These are phyloP conservation scores for Phaeotremella fagi DNA, from an alignment of 768 basidiomycete genomes.

Conservation along the genomic window DNA sequence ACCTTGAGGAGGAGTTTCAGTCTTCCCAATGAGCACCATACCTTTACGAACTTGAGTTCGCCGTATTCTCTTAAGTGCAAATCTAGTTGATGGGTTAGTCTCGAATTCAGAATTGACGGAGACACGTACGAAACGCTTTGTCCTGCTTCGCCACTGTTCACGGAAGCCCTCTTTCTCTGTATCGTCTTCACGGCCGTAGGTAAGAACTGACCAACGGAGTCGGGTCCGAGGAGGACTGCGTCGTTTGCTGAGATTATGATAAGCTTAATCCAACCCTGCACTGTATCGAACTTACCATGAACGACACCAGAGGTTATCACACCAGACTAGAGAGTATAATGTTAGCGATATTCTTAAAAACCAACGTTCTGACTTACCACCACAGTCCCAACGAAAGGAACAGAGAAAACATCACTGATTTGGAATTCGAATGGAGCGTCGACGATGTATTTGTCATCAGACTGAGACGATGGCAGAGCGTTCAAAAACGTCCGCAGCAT, in stretches of 20 bases:
- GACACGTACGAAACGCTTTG: conserved; percentile 69
- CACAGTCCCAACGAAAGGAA: conserved; percentile 46
- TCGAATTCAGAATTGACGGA: neutral
- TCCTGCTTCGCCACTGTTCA: conserved; percentile 82
- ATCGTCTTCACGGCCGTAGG: conserved; percentile 79
- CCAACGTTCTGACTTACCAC: conserved; percentile 16
- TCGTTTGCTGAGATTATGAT: conserved; percentile 69
- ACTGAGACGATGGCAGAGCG: conserved; percentile 79
- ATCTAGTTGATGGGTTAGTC: conserved; percentile 28
- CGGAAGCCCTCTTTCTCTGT: conserved; percentile 86
- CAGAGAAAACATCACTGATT: conserved; percentile 50
- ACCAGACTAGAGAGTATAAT: conserved; percentile 31
- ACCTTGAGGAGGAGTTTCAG: conserved; percentile 74
- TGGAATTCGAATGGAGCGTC: conserved; percentile 54
- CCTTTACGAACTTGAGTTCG: conserved; percentile 81
- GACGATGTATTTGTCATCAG: conserved; percentile 70
- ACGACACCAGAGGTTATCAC: conserved; percentile 45
- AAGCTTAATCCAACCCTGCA: conserved; percentile 50
- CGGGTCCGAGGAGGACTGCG: conserved; percentile 78
- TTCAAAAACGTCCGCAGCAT: conserved; percentile 85
- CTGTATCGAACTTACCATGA: conserved; percentile 16
- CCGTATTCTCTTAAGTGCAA: conserved; percentile 84
- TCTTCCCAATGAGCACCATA: conserved; percentile 82
- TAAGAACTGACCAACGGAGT: conserved; percentile 82
- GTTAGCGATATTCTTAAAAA: neutral